Evolutionary conservation across 1,284 basidiomycete species (phyloP).

Genomic region (Phaffia rhodozyma): DNA sequence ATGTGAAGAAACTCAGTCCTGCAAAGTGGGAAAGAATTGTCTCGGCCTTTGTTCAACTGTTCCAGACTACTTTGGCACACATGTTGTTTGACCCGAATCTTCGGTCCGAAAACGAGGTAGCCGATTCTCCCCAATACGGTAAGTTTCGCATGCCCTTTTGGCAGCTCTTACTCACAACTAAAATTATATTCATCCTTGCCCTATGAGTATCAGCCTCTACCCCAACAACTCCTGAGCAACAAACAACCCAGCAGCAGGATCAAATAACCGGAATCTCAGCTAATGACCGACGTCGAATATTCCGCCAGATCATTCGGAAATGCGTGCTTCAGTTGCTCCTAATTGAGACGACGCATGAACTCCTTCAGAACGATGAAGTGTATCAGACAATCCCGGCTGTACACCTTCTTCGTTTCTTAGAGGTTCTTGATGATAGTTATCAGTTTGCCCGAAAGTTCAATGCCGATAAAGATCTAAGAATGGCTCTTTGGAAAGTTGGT

Average conservation of each 20-base stretch:
- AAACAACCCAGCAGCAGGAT: constrained; percentile 5
- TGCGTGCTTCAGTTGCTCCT: constrained; percentile 93
- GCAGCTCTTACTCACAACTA: background rate
- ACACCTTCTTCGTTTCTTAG: constrained; percentile 83
- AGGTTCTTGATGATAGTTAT: constrained; percentile 90
- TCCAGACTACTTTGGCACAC: constrained; percentile 93
- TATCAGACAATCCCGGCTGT: constrained; percentile 90
- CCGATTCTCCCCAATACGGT: constrained; percentile 14
- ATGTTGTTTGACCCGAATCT: constrained; percentile 89
- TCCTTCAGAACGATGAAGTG: constrained; percentile 82
- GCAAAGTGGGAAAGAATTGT: constrained; percentile 85
- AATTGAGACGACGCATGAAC: constrained; percentile 94
- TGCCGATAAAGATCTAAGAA: constrained; percentile 92
- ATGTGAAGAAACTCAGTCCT: constrained; percentile 74
- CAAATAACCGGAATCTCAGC: constrained; percentile 27
- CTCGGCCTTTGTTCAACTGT: constrained; percentile 86
- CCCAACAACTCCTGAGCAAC: constrained; percentile 17
- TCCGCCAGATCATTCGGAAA: constrained; percentile 99
- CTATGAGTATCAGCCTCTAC: constrained; percentile 2
- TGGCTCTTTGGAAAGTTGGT: constrained; percentile 98
- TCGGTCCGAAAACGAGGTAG: constrained; percentile 57
- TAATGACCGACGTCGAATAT: constrained; percentile 68
- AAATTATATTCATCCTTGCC: background rate
- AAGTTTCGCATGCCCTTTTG: background rate
- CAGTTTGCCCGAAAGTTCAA: constrained; percentile 96